Conservation (phyloP, 345 rosid genomes). For the Sisymbrium altissimum region DNA sequence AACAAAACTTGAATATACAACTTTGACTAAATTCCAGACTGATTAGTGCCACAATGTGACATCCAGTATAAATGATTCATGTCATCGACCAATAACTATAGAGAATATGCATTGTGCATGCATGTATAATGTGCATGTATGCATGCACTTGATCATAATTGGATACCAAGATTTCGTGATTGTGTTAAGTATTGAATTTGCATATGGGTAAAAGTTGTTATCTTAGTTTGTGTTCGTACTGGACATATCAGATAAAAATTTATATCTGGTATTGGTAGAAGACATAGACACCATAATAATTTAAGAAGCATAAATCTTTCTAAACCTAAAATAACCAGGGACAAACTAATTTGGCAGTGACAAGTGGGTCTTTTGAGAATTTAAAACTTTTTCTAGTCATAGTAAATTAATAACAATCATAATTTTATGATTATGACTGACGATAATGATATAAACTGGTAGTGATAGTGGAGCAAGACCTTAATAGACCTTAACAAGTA, state of each 20-base stretch:
- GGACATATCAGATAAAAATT: not conserved
- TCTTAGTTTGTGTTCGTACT: not conserved
- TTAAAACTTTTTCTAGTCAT: not conserved
- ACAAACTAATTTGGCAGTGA: not conserved
- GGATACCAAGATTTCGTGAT: not conserved
- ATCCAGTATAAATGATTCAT: not conserved
- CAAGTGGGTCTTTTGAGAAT: not conserved
- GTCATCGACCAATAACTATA: not conserved
- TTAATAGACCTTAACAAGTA: slow-evolving; percentile 26
- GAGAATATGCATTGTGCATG: not conserved
- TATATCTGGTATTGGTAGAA: not conserved
- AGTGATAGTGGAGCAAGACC: slow-evolving; percentile 45
- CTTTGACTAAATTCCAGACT: not conserved
- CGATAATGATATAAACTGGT: slow-evolving; percentile 33
- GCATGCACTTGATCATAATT: not conserved
- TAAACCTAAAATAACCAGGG: not conserved
- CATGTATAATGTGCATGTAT: not conserved
- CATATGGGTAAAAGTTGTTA: not conserved
- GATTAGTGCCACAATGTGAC: not conserved
- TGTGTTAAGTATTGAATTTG: not conserved
- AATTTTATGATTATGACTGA: slow-evolving; percentile 3
- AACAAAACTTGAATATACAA: not conserved
- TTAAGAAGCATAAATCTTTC: not conserved
- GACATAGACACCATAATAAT: not conserved
- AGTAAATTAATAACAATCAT: not conserved